Base-by-base conservation (phyloP, 495 filamentous ascomycete genomes). In the Ramalina intermedia region DNA sequence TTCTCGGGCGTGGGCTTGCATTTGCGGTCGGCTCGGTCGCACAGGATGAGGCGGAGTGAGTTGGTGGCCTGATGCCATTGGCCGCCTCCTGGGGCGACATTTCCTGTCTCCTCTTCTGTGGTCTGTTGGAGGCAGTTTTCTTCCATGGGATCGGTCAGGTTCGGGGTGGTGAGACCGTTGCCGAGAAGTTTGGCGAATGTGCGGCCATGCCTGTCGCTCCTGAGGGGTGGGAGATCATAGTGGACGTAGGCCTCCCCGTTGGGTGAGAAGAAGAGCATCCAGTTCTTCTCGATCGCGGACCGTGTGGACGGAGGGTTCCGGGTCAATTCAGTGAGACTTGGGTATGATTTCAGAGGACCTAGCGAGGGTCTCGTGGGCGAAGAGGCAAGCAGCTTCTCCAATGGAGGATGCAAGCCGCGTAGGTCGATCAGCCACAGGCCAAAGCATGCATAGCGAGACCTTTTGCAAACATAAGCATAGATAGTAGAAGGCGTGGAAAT, bases 371-470 rank as follows among this genome's bases (percentile, higher is more conserved):
- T 37, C 16, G 17, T 46, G 2, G 64, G 65, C 12, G 56, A 54
- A n/a, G 63, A 66, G 1, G 61, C 41, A 41, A 67, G 58, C 1
- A 66, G 55, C 12, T 49, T 53, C 13, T 55, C 16, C 14, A 68
- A 55, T 4, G 58, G 56, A 18, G 57, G 48, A 43, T 67, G 46
- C 8, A 64, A 43, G 2, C 37, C 55, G 29, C 65, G 65, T 11
- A 67, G 61, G 39, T 68, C 65, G 23, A 66, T 61, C 20, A 64
- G 49, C 65, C 65, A 68, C 16, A 68, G 65, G 14, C 65, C 65
- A 48, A 67, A 64, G 44, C 65, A 68, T n/a, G 65, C 59, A 43
- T 68, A 68, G n/a, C 61, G 57, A 6, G 65, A 68, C 46, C 62
- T 63, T 23, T 20, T 20, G 18, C 18, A 20, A 20, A 20, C 18